Evolutionary conservation across 2,329 filamentous ascomycete species (phyloP).

Genomic region (Xylaria sp.): DNA sequence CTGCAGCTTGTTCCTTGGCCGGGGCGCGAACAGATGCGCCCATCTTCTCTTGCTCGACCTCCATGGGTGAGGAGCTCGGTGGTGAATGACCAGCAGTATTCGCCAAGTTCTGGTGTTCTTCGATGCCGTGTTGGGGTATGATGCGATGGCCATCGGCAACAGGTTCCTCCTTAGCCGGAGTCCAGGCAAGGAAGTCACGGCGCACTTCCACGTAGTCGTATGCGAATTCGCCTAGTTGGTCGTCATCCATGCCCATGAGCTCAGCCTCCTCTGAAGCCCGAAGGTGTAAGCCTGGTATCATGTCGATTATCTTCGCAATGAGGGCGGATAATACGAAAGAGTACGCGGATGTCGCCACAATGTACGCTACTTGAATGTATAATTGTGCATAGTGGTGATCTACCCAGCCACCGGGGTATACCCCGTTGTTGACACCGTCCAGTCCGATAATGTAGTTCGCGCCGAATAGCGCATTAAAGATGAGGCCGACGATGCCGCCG

Average conservation of each 20-base stretch:
- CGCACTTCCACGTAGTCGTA: conserved; percentile 93
- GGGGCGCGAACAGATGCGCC: conserved; percentile 47
- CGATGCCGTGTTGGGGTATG: conserved; percentile 78
- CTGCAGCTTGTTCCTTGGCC: conserved; percentile 40
- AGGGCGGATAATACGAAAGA: conserved; percentile 78
- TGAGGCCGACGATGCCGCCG: conserved; percentile 74
- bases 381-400: conserved; percentile 79
- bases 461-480: conserved; percentile 80
- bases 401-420: conserved; percentile 74
- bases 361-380: conserved; percentile 83
- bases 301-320: conserved; percentile 79
- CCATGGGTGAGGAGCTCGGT: conserved; percentile 46
- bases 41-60: conserved; percentile 52
- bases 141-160: conserved; percentile 66
- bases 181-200: conserved; percentile 89
- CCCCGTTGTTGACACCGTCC: conserved; percentile 78
- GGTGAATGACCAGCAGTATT: conserved; percentile 62
- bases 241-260: conserved; percentile 88
- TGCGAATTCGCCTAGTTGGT: conserved; percentile 89
- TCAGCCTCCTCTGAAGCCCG: conserved; percentile 85
- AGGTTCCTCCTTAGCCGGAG: conserved; percentile 76
- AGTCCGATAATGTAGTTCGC: conserved; percentile 77
- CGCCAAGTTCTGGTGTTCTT: conserved; percentile 74
- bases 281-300: conserved; percentile 80
- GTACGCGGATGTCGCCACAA: conserved; percentile 73